phyloP scores from a whole-genome alignment of 75 land plant species.

The Picea glauca region DNA sequence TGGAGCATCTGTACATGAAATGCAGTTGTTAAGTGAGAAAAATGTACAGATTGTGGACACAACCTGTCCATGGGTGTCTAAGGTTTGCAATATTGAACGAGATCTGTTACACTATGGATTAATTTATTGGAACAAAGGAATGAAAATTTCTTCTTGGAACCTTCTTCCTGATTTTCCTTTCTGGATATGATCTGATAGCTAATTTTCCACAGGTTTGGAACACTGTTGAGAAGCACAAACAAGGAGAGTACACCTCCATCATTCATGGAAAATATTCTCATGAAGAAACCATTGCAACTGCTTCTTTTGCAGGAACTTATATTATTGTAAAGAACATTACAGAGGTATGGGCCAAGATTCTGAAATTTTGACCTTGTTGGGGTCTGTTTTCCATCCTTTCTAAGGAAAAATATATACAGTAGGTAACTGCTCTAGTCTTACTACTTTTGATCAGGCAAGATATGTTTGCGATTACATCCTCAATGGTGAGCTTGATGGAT shows the following conservation, averaged over 20 bases:
- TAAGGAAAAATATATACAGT: background rate
- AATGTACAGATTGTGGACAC: constrained; percentile 94
- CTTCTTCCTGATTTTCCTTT: background rate
- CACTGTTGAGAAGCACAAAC: constrained; percentile 93
- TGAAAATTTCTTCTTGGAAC: background rate
- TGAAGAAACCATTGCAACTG: constrained; percentile 96
- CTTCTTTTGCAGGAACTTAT: constrained; percentile 91
- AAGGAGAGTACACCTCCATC: constrained; percentile 86
- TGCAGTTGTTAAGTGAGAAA: constrained; percentile 70
- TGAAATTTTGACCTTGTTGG: background rate
- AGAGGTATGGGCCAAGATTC: constrained; percentile 48
- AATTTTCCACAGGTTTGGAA: constrained; percentile 78
- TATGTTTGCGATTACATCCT: constrained; percentile 95
- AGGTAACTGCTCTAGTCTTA: background rate
- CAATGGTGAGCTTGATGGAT: constrained; percentile 85
- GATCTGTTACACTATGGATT: background rate
- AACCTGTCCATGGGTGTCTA: constrained; percentile 98
- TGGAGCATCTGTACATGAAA: constrained; percentile 90
- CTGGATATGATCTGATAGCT: background rate
- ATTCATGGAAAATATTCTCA: constrained; percentile 96
- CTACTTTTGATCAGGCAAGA: constrained; percentile 46
- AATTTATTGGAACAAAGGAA: background rate
- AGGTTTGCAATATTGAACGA: constrained; percentile 42
- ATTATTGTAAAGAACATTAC: constrained; percentile 79
- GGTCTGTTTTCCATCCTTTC: background rate